Evolutionary conservation across 176 grass and related monocot species (phyloP), one percentile per base, ranked within the genome.

Genomic region (Zea luxurians): DNA sequence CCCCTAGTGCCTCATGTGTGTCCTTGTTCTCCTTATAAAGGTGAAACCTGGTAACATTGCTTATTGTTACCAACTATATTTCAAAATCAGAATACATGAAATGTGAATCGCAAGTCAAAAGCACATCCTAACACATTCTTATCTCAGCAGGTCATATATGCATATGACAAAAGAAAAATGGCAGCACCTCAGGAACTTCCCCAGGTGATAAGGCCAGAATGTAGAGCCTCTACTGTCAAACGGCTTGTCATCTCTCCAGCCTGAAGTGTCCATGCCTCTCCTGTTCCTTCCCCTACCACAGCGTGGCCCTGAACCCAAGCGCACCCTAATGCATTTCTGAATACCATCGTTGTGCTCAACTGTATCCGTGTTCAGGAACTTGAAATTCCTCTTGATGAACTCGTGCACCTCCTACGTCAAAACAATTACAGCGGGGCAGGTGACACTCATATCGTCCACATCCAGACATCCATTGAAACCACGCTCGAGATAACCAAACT

Each of bases 21-120:
- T 92, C 91, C 83, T 86, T 97, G 84, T 97, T 97, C 87, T 97
- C 87, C 60, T 97, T 97, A 70, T 93, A 97, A 77, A 97, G 87
- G 75, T 91, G 73, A 90, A 97, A 97, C 70, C 94, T 97, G 80
- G 9, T 45, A 50, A 59, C 43, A 34, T 67, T 42, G 2, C 2
- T 66, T 54, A 40, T 2, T 10, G 9, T 52, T 53, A 66, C 1
- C 61, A 21, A 16, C n/a, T 78, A 54, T 37, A 66, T 65, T 69
- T 47, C 68, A 49, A 49, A 71, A 50, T 11, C 68, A 49, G 3
- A 71, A 71, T 11, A 42, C 8, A 73, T 5, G 36, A 73, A 73
- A 45, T 73, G 54, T 20, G 61, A 40, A 64, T 35, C 59, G 0
- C 10, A 34, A 70, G n/a, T 70, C 53, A 78, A 87, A 52, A 68